Evolutionary conservation across 768 basidiomycete species (phyloP).

Genomic region (Suillus subalutaceus): DNA sequence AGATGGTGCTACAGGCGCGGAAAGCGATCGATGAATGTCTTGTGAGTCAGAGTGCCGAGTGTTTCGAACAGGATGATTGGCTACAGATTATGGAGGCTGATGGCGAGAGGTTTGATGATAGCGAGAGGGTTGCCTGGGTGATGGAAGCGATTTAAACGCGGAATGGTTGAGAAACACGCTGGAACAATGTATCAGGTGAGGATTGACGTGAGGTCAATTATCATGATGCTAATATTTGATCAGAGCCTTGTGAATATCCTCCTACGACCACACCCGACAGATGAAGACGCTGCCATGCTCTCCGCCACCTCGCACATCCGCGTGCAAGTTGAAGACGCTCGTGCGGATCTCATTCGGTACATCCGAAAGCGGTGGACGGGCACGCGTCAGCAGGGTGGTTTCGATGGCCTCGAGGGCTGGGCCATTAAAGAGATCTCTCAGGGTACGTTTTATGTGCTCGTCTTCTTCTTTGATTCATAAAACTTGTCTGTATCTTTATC

Average conservation of each 20-base stretch:
- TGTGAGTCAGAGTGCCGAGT: slow-evolving; percentile 57
- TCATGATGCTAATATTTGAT: slow-evolving; percentile 11
- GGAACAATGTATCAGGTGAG: slow-evolving; percentile 76
- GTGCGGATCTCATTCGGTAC: slow-evolving; percentile 50
- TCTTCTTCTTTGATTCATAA: background rate
- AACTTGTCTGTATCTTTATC: slow-evolving; percentile 7
- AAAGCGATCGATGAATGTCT: slow-evolving; percentile 65
- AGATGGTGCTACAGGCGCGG: slow-evolving; percentile 68
- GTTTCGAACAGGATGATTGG: slow-evolving; percentile 75
- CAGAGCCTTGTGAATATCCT: slow-evolving; percentile 79
- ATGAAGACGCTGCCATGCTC: slow-evolving; percentile 62
- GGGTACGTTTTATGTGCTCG: slow-evolving; percentile 21
- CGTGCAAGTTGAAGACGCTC: slow-evolving; percentile 72
- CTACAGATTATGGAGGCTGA: slow-evolving; percentile 72
- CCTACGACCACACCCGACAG: slow-evolving; percentile 64
- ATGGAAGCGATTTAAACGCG: slow-evolving; percentile 66
- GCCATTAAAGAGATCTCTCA: slow-evolving; percentile 78
- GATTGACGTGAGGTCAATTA: slow-evolving; percentile 5
- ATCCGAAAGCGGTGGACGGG: slow-evolving; percentile 78
- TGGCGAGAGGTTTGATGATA: slow-evolving; percentile 75
- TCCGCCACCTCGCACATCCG: slow-evolving; percentile 71
- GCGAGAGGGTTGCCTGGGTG: slow-evolving; percentile 76
- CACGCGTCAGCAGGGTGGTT: slow-evolving; percentile 77
- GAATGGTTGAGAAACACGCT: slow-evolving; percentile 67
- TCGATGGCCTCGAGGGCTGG: slow-evolving; percentile 84